A percentile compares a stretch with the other conserved stretches of the same genome.
Evolutionary conservation across 1,139 yeast genomes (phyloP).

Genomic region (Protomyces inouyei): DNA sequence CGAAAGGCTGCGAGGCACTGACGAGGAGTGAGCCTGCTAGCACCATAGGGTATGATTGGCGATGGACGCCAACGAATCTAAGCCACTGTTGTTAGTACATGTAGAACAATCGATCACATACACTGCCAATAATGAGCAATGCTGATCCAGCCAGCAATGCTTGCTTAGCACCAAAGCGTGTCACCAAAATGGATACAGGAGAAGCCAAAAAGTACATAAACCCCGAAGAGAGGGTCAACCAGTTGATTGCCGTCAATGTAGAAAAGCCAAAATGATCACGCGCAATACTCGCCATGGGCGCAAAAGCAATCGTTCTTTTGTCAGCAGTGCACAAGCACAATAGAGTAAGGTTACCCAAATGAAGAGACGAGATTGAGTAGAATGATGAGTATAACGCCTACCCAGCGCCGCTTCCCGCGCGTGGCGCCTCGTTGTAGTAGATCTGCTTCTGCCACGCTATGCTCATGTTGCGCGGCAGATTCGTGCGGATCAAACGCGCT

Average conservation of each 20-base stretch:
- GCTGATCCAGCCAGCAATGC: constrained; percentile 36
- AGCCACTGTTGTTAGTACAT: constrained; percentile 5
- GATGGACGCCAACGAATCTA: constrained; percentile 7
- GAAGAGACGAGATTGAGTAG: constrained; percentile 39
- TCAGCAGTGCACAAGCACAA: background rate
- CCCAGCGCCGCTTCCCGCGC: constrained; percentile 38
- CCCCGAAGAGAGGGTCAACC: constrained; percentile 40
- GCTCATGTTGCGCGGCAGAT: background rate
- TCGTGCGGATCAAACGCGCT: background rate
- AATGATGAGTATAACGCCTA: constrained; percentile 38
- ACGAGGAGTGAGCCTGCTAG: constrained; percentile 41
- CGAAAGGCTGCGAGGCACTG: constrained; percentile 42
- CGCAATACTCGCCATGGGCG: constrained; percentile 38
- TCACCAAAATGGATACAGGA: constrained; percentile 33
- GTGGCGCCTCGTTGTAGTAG: background rate
- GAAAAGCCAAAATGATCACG: constrained; percentile 35
- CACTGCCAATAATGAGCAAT: constrained; percentile 37
- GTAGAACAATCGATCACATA: background rate
- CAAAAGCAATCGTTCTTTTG: constrained; percentile 35
- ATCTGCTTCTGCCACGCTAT: background rate
- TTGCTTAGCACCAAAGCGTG: constrained; percentile 22
- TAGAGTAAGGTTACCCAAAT: constrained; percentile 35
- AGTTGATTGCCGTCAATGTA: constrained; percentile 39
- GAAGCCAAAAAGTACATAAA: constrained; percentile 37
- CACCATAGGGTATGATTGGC: constrained; percentile 34